Percentiles rank a stretch among this genome's conserved stretches.
Evolutionary conservation across 163 green algal genomes (phyloP).

Genomic region (Chloromonas sp.): DNA sequence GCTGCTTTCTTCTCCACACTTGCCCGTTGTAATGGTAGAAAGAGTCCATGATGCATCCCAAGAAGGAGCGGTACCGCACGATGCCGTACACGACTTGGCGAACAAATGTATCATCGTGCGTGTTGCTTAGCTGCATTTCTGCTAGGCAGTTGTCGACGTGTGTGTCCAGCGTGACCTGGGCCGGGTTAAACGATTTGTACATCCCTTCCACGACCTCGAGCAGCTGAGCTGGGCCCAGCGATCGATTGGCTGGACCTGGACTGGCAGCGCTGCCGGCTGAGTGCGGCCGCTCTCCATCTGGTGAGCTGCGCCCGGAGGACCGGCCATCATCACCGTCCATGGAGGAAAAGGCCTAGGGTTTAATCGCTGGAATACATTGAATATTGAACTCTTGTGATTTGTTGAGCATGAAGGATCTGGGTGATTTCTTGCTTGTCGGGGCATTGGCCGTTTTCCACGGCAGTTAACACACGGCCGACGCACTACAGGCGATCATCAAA

Average conservation of each 20-base stretch:
- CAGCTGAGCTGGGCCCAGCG: constrained; percentile 29
- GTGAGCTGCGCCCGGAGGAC: background rate
- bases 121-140: constrained; percentile 22
- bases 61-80: constrained; percentile 50
- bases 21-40: constrained; percentile 69
- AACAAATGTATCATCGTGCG: constrained; percentile 48
- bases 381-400: too few relatives aligned
- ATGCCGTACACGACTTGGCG: constrained; percentile 68
- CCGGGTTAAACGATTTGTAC: constrained; percentile 52
- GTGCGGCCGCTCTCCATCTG: background rate
- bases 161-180: constrained; percentile 49
- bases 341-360: too few relatives aligned
- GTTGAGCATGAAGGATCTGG: too few relatives aligned
- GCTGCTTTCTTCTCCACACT: background rate
- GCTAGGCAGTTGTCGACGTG: constrained; percentile 44
- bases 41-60: constrained; percentile 50
- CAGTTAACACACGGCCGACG: too few relatives aligned
- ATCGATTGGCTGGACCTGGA: background rate
- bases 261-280: background rate
- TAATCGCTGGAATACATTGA: too few relatives aligned
- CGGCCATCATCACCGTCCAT: too few relatives aligned
- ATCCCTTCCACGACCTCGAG: constrained; percentile 37
- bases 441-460: too few relatives aligned
- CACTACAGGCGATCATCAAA: too few relatives aligned
- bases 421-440: too few relatives aligned